Evolutionary conservation across 306 rosid genomes (phyloP).

Genomic region (Coriaria nepalensis): DNA sequence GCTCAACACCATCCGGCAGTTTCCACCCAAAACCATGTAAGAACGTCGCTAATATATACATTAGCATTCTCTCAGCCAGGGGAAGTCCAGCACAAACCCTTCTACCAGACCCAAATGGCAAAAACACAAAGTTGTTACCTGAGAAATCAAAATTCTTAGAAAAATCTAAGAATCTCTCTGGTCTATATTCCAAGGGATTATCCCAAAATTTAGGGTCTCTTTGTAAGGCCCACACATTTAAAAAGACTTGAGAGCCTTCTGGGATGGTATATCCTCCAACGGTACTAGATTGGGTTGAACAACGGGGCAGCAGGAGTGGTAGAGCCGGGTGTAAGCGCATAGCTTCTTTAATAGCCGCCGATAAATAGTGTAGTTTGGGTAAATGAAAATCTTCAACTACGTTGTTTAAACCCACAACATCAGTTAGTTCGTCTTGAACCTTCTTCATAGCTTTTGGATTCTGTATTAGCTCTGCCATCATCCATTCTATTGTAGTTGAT

Average conservation of each 20-base stretch:
- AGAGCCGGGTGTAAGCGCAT: slow-evolving; percentile 26
- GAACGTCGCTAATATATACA: not conserved
- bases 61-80: slow-evolving; percentile 13
- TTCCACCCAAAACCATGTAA: slow-evolving; percentile 10
- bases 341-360: slow-evolving; percentile 66
- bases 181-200: slow-evolving; percentile 15
- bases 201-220: slow-evolving; percentile 23
- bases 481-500: slow-evolving; percentile 49
- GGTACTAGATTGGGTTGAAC: slow-evolving; percentile 7
- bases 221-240: slow-evolving; percentile 19
- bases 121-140: slow-evolving; percentile 11
- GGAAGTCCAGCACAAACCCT: slow-evolving; percentile 22
- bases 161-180: slow-evolving; percentile 7
- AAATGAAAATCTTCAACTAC: slow-evolving; percentile 59
- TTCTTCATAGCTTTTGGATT: slow-evolving; percentile 28
- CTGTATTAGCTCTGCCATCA: slow-evolving; percentile 41
- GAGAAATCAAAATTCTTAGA: not conserved
- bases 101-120: slow-evolving; percentile 30
- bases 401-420: slow-evolving; percentile 29
- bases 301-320: slow-evolving; percentile 9
- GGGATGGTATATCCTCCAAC: slow-evolving; percentile 20
- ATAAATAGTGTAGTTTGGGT: slow-evolving; percentile 31
- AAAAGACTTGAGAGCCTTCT: slow-evolving; percentile 1
- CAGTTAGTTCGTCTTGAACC: slow-evolving; percentile 35
- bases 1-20: not conserved